Conservation (phyloP, 2,329 filamentous ascomycete species). For the Aspergillus piperis region DNA sequence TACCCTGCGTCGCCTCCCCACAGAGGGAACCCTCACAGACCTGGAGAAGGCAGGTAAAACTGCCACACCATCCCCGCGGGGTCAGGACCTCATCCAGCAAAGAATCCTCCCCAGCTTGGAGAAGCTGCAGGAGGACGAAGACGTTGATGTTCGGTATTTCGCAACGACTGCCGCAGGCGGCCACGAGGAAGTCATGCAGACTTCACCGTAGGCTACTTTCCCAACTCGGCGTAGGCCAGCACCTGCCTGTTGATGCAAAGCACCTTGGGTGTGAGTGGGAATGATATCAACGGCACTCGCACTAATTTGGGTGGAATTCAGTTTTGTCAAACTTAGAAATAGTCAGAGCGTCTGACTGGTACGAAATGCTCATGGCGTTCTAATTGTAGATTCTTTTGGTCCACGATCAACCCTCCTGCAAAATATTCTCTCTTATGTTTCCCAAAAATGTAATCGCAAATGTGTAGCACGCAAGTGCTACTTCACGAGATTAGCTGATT, state of each 20-base stretch:
- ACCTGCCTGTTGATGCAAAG: constrained; percentile 15
- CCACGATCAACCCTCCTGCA: constrained; percentile 27
- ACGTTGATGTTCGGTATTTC: constrained; percentile 98
- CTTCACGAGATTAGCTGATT: not conserved
- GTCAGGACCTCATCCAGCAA: constrained; percentile 78
- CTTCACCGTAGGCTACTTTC: constrained; percentile 44
- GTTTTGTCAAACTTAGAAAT: constrained; percentile 40
- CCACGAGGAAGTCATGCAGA: constrained; percentile 57
- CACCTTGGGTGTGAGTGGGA: constrained; percentile 18
- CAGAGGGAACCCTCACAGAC: constrained; percentile 80
- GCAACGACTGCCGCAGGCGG: constrained; percentile 79
- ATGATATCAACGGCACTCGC: constrained; percentile 23
- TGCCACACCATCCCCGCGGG: constrained; percentile 64
- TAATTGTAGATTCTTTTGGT: constrained; percentile 39
- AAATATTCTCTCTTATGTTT: constrained; percentile 17
- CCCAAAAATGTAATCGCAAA: not conserved
- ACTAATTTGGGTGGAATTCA: constrained; percentile 23
- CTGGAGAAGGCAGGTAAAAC: constrained; percentile 73
- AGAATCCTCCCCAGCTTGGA: constrained; percentile 86
- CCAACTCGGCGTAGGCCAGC: constrained; percentile 7
- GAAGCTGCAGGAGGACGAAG: constrained; percentile 95
- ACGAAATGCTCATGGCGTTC: constrained; percentile 40
- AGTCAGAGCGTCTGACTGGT: constrained; percentile 36
- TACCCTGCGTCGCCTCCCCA: constrained; percentile 87
- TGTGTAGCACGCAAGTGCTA: not conserved